phyloP scores from a whole-genome alignment of 73 alveolate species.

The Paramecium bursaria region DNA sequence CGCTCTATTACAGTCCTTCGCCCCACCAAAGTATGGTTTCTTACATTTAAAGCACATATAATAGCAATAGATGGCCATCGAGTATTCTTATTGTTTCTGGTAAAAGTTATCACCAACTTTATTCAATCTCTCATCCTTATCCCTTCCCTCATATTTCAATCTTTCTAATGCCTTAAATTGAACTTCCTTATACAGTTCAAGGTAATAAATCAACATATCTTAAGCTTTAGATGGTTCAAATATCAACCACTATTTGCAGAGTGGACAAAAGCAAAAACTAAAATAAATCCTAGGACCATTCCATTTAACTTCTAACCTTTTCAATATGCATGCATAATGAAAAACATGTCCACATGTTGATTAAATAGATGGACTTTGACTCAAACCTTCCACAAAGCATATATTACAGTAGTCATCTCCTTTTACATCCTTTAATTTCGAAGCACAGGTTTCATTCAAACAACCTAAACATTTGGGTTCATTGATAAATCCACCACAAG shows the following conservation, averaged over 20 bases:
- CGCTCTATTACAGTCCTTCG: conserved; percentile 91
- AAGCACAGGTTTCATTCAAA: conserved; percentile 79
- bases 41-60: conserved; percentile 96
- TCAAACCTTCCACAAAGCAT: conserved; percentile 85
- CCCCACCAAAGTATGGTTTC: conserved; percentile 97
- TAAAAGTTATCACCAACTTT: conserved; percentile 84
- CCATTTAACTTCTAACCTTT: conserved; percentile 83
- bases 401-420: conserved; percentile 84
- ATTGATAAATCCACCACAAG: conserved; percentile 81
- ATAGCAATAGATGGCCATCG: conserved; percentile 90
- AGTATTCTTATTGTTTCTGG: conserved; percentile 87
- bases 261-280: conserved; percentile 82
- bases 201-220: conserved; percentile 71
- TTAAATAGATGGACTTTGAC: conserved; percentile 76
- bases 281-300: conserved; percentile 87
- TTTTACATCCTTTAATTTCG: conserved; percentile 70
- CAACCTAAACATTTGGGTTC: conserved; percentile 82
- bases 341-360: conserved; percentile 82
- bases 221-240: conserved; percentile 75
- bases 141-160: conserved; percentile 92
- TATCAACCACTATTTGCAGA: conserved; percentile 81
- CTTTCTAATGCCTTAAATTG: conserved; percentile 87
- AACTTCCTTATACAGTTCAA: conserved; percentile 75
- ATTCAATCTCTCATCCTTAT: conserved; percentile 86
- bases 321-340: conserved; percentile 79